phyloP scores from a whole-genome alignment of 768 basidiomycete species.

The Brasilioporus rufonigricans region DNA sequence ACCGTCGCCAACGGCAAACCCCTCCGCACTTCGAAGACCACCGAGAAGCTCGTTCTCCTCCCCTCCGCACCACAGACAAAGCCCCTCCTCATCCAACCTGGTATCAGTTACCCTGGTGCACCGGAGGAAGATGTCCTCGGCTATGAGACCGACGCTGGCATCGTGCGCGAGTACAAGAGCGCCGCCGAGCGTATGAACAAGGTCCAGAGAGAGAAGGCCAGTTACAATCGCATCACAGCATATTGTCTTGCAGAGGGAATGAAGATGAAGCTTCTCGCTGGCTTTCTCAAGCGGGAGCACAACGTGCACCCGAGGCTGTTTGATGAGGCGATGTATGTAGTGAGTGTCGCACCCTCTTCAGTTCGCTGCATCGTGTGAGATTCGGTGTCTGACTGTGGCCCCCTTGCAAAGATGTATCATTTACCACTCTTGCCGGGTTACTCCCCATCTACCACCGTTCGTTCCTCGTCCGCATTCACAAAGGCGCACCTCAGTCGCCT shows the following conservation, averaged over 20 bases:
- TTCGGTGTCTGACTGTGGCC: neutral
- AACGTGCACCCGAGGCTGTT: slow-evolving; percentile 84
- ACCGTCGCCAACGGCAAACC: slow-evolving; percentile 43
- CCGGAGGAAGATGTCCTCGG: slow-evolving; percentile 52
- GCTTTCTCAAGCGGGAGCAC: slow-evolving; percentile 90
- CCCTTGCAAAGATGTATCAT: slow-evolving; percentile 71
- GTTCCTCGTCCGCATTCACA: slow-evolving; percentile 69
- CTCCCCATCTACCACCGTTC: slow-evolving; percentile 76
- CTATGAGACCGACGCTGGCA: slow-evolving; percentile 62
- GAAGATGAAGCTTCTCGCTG: slow-evolving; percentile 78
- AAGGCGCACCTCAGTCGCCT: slow-evolving; percentile 65
- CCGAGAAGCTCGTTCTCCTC: slow-evolving; percentile 85
- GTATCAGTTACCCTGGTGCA: slow-evolving; percentile 11
- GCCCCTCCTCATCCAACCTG: slow-evolving; percentile 42
- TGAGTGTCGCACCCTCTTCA: slow-evolving; percentile 43
- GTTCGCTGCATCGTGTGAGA: neutral
- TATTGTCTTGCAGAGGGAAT: slow-evolving; percentile 87
- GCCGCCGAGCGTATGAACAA: slow-evolving; percentile 88
- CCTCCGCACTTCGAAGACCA: slow-evolving; percentile 85
- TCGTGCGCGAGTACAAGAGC: slow-evolving; percentile 73
- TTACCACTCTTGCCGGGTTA: slow-evolving; percentile 91
- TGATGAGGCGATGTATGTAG: slow-evolving; percentile 92
- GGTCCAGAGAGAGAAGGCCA: slow-evolving; percentile 75
- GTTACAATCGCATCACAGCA: slow-evolving; percentile 80
- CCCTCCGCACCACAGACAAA: slow-evolving; percentile 89